These are phyloP conservation scores for Septoria petroselini DNA, from an alignment of 2,329 filamentous ascomycete genomes.

Conservation along the genomic window DNA sequence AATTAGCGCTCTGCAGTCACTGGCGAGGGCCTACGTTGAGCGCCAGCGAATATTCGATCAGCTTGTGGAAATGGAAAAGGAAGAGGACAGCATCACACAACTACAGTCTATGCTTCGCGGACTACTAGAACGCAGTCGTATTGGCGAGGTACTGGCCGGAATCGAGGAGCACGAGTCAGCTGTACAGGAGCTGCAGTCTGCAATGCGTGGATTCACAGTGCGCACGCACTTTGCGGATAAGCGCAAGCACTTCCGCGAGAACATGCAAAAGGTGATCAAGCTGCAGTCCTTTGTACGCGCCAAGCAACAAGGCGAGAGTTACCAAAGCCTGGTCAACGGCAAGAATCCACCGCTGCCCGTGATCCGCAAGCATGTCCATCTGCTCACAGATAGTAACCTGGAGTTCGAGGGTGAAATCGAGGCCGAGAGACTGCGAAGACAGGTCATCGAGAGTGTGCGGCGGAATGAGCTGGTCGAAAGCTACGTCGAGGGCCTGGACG, in stretches of 20 bases:
- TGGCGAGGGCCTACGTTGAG: conserved; percentile 62
- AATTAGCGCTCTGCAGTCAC: conserved; percentile 64
- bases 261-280: conserved; percentile 99
- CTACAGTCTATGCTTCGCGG: conserved; percentile 76
- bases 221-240: conserved; percentile 77
- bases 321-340: conserved; percentile 92
- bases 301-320: conserved; percentile 94
- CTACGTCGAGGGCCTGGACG: conserved; percentile 96
- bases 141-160: conserved; percentile 71
- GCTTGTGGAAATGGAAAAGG: conserved; percentile 66
- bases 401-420: conserved; percentile 99
- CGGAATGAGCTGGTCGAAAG: conserved; percentile 97
- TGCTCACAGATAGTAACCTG: conserved; percentile 96
- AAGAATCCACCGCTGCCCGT: conserved; percentile 96
- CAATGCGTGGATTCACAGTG: conserved; percentile 69
- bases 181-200: conserved; percentile 71
- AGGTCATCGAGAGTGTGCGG: conserved; percentile 92
- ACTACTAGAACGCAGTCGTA: conserved; percentile 69
- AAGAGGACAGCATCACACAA: conserved; percentile 63
- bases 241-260: conserved; percentile 83
- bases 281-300: conserved; percentile 95
- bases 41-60: conserved; percentile 61
- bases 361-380: conserved; percentile 95
- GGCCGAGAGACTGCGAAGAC: conserved; percentile 90
- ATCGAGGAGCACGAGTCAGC: conserved; percentile 80